These are phyloP conservation scores for Metschnikowia kofuensis DNA, from an alignment of 805 yeast species.

Conservation along the genomic window DNA sequence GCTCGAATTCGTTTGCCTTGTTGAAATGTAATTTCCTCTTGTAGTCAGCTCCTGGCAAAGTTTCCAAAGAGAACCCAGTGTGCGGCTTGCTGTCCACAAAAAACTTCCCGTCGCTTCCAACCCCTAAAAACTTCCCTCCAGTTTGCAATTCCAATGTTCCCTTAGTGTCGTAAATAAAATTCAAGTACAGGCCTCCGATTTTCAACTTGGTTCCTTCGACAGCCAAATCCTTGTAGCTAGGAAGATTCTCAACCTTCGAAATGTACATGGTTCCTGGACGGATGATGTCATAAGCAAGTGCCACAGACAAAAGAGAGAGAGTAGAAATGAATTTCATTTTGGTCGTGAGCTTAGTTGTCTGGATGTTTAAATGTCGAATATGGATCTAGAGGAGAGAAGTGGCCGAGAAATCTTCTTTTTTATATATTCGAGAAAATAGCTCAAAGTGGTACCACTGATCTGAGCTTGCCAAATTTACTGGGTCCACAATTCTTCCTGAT, in stretches of 20 bases:
- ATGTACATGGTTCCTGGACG: constrained; percentile 8
- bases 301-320: constrained; percentile 1
- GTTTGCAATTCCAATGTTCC: constrained; percentile 1
- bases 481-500: too few species aligned
- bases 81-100: constrained; percentile 1
- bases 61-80: background rate
- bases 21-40: background rate
- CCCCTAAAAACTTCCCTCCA: background rate
- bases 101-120: background rate
- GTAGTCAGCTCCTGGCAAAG: background rate
- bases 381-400: too few species aligned
- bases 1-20: background rate
- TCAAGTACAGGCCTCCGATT: background rate
- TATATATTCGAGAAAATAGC: too few species aligned
- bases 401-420: too few species aligned
- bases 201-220: background rate
- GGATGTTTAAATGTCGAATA: too few species aligned
- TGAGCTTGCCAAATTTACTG: too few species aligned
- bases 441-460: too few species aligned
- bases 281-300: constrained; percentile 1
- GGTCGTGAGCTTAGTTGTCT: background rate
- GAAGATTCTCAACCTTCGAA: background rate
- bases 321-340: background rate
- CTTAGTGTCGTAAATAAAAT: background rate
- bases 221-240: background rate